Evolutionary conservation across 1,284 basidiomycete species (phyloP).

Genomic region (Moesziomyces sp.): DNA sequence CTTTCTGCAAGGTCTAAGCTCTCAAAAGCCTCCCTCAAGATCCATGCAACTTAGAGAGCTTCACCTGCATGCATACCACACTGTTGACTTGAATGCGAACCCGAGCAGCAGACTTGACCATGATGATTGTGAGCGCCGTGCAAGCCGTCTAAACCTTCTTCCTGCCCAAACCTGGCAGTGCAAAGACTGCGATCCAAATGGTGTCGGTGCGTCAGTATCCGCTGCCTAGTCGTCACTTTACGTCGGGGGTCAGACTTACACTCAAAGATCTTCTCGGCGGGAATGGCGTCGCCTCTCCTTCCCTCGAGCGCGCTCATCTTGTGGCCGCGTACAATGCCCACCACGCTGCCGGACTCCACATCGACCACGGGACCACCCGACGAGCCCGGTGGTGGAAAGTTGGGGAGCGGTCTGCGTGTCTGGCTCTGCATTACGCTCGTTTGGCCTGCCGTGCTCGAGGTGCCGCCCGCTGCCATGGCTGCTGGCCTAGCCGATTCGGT

Average conservation of each 20-base stretch:
- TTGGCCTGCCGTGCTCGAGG: neutral
- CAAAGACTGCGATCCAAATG: constrained; percentile 43
- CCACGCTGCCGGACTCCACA: constrained; percentile 75
- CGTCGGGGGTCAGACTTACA: constrained; percentile 15
- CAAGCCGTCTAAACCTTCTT: constrained; percentile 24
- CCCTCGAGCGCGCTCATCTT: constrained; percentile 73
- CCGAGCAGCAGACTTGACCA: no score
- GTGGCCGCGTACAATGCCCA: constrained; percentile 77
- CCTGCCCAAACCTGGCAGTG: constrained; percentile 57
- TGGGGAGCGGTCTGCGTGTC: constrained; percentile 44
- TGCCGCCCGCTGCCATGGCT: neutral
- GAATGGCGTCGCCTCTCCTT: constrained; percentile 76
- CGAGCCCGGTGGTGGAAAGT: constrained; percentile 75
- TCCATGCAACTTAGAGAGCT: neutral
- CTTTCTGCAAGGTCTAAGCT: constrained; percentile 25
- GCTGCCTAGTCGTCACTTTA: neutral
- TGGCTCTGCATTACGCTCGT: constrained; percentile 12
- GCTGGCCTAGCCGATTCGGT: constrained; percentile 4
- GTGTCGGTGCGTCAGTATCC: neutral
- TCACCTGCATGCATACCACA: neutral
- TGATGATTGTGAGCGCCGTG: neutral
- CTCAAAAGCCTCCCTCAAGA: constrained; percentile 20
- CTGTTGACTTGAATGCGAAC: neutral
- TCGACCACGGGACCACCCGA: constrained; percentile 79
- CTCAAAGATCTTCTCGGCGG: constrained; percentile 77